Base-by-base conservation (phyloP, 805 yeast genomes). In the Lipomyces mesembrius region DNA sequence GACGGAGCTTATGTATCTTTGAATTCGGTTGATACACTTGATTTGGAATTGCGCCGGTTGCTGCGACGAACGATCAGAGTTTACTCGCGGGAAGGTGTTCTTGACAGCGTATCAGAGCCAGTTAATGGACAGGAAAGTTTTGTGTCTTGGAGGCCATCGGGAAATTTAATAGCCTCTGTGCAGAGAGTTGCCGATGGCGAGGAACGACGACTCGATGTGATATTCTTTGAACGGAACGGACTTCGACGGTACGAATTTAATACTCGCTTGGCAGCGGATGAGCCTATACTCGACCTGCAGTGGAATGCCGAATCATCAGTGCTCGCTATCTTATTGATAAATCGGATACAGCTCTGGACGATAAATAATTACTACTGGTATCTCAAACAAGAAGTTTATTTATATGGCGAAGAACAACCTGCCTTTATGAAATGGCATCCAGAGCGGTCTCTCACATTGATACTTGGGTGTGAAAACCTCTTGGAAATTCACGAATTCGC, bases 351-450 rank as follows among this genome's bases (percentile, higher is more conserved):
- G 75, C 78, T 95, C 29, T 95, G 98, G 98, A 88, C 96, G 0
- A 83, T 90, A 2, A 92, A 91, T 75, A 95, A 95, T 77, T 95
- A 93, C 78, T 96, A 93, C 75, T 95, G 99, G 99, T 92, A 90
- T 77, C 82, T 93, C 72, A 95, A 95, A 75, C 96, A 90, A 77
- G 96, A 90, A 74, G 78, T 93, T 1, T 60, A 68, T n/a, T 72
- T 73, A 63, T 76, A 81, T 9, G 70, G 73, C 39, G 66, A 65
- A 2, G 76, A 74, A 29, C 78, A 2, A 9, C 51, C 70, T 17
- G 51, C 76, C 49, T 74, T 77, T 49, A 77, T 84, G 29, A 22
- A 83, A 74, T 95, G 97, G 87, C 98, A 94, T 75, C 94, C 96
- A 0, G 98, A 93, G 75, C 90, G 91, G 75, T 92, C 96, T 1